Evolutionary conservation across 257 asterid species (phyloP), one percentile per base, ranked within the genome.

Genomic region (Cynanchum wilfordii): DNA sequence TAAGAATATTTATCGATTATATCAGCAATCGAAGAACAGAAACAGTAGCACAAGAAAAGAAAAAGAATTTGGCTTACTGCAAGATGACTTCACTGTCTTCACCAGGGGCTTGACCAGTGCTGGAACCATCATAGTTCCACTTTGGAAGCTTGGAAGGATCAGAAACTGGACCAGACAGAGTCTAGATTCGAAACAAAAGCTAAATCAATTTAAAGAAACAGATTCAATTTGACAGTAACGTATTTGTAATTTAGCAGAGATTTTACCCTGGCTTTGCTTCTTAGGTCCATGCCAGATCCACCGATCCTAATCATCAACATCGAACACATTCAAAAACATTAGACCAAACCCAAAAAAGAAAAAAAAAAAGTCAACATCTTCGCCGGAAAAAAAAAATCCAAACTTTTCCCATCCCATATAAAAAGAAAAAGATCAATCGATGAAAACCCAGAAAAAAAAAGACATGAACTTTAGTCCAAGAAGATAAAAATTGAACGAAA

Each of bases 91-190:
- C 99, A 74, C 99, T 94, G 85, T 94, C 97, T 58, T 94, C 89
- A 2, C 99, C 99, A 3, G 92, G 89, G 66, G 99, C 99, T 84
- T 94, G 99, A 55, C 90, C 94, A 0, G 98, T 93, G 85, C 98
- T 93, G 7, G 98, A 93, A 36, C 98, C 98, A 36, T 93, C 98
- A 59, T 91, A 93, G 78, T 93, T 93, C 98, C 98, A 93, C 59
- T 91, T 93, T 0, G 98, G 98, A 36, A 94, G 93, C 84, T 89
- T 59, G 6, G 89, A 66, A 40, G 99, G 96, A 80, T 90, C 91
- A 11, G 45, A 73, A 19, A 89, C 87, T 0, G 90, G 90, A 70
- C 86, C 92, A 33, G 87, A 4, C 38, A 94, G 86, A 56, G 99
- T 94, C 99, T 94, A 80, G 36, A 33, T 33, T 73, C 38, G 66